phyloP scores from a whole-genome alignment of 768 basidiomycete species.

The Tephrocybe sp. region DNA sequence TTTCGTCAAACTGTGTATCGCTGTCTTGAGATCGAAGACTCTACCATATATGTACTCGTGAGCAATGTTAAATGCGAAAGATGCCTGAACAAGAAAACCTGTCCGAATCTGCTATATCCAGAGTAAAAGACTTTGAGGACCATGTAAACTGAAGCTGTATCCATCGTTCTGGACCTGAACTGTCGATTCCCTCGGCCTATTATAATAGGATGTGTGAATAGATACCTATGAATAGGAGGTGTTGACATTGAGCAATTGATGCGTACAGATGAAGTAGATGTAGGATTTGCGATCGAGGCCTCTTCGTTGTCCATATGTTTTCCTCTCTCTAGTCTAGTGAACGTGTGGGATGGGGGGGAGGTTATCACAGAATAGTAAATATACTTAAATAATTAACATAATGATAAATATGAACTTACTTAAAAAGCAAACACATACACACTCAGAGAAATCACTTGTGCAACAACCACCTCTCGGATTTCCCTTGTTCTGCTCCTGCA shows the following conservation, averaged over 20 bases:
- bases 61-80: neutral
- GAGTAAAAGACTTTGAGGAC: slow-evolving; percentile 62
- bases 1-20: slow-evolving; percentile 63
- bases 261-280: neutral
- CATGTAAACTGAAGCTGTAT: slow-evolving; percentile 67
- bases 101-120: slow-evolving; percentile 76
- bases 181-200: slow-evolving; percentile 1
- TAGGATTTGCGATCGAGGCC: neutral
- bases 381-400: no score
- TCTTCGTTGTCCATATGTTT: neutral
- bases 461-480: no score
- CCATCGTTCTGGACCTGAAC: slow-evolving; percentile 42
- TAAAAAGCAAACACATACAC: no score
- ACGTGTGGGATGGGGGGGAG: no score
- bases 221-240: neutral
- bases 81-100: slow-evolving; percentile 40
- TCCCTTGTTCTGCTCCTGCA: neutral
- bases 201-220: neutral
- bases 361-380: no score
- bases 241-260: neutral
- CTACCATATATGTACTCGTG: slow-evolving; percentile 34
- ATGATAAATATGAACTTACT: no score
- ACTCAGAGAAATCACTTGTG: no score
- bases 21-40: slow-evolving; percentile 75
- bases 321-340: no score